Evolutionary conservation across 345 rosid species (phyloP).

Genomic region (Sapria himalayana): DNA sequence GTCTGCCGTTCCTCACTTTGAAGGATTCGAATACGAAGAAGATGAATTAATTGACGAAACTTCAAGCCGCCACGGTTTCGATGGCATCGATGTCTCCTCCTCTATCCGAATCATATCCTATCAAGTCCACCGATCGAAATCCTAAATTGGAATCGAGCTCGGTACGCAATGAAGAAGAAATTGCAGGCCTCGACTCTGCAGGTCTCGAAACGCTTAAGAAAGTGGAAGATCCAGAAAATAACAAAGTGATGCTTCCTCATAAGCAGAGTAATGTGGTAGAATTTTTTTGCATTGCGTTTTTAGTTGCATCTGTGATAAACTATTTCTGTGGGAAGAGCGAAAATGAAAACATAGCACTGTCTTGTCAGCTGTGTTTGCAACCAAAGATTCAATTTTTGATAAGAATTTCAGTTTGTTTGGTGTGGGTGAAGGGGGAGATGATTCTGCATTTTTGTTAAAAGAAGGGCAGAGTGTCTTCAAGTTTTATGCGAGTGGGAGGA

Average conservation of each 20-base stretch:
- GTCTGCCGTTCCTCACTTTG: slow-evolving; percentile 62
- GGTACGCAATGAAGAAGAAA: slow-evolving; percentile 99
- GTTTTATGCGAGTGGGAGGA: slow-evolving; percentile 83
- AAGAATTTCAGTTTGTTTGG: slow-evolving; percentile 72
- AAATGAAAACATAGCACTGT: slow-evolving; percentile 64
- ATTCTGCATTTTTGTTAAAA: slow-evolving; percentile 65
- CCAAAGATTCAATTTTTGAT: slow-evolving; percentile 50
- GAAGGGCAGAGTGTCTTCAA: slow-evolving; percentile 82
- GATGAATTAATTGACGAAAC: slow-evolving; percentile 28
- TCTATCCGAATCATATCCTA: slow-evolving; percentile 10
- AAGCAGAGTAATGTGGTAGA: slow-evolving; percentile 37
- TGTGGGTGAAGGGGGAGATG: slow-evolving; percentile 64
- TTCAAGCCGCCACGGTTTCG: slow-evolving; percentile 18
- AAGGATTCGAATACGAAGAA: slow-evolving; percentile 91
- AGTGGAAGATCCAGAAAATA: slow-evolving; percentile 6
- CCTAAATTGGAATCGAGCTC: too few species aligned
- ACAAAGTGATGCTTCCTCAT: slow-evolving; percentile 3
- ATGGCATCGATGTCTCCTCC: slow-evolving; percentile 24
- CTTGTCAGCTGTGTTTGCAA: slow-evolving; percentile 71
- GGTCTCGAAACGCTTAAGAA: slow-evolving; percentile 11
- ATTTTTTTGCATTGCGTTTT: slow-evolving; percentile 38
- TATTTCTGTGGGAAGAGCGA: slow-evolving; percentile 72
- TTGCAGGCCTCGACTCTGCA: slow-evolving; percentile 45
- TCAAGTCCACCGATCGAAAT: slow-evolving; percentile 18
- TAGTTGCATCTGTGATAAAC: slow-evolving; percentile 42